Conservation (phyloP, 306 rosid genomes). For the Ceratonia siliqua region DNA sequence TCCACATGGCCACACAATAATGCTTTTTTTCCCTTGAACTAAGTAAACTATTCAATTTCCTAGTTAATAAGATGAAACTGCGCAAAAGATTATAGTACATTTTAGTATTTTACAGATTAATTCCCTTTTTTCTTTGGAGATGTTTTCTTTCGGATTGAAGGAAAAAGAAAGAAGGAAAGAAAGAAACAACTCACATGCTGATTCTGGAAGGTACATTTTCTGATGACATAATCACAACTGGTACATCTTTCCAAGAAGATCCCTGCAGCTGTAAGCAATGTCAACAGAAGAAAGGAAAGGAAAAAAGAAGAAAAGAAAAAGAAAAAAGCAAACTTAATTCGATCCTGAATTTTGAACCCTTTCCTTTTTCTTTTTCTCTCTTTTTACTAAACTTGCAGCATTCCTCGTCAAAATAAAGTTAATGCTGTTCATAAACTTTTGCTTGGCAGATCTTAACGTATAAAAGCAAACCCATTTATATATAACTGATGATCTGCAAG, state of each 20-base stretch:
- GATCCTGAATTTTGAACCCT: slow-evolving; percentile 33
- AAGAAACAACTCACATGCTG: slow-evolving; percentile 55
- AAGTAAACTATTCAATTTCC: background rate
- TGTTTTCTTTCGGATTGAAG: background rate
- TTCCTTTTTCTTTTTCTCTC: slow-evolving; percentile 17
- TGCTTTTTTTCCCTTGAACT: background rate
- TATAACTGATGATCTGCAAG: background rate
- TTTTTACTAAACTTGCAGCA: slow-evolving; percentile 24
- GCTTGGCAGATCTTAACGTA: no score
- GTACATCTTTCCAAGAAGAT: slow-evolving; percentile 95
- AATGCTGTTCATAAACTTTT: no score
- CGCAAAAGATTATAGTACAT: background rate
- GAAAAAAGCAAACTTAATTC: slow-evolving; percentile 26
- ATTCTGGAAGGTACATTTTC: slow-evolving; percentile 94
- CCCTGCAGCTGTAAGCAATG: slow-evolving; percentile 56
- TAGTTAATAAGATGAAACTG: background rate
- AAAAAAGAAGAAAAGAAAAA: slow-evolving; percentile 12
- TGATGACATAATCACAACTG: slow-evolving; percentile 95
- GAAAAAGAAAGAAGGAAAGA: background rate
- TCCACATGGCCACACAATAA: background rate
- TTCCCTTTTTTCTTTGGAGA: no score
- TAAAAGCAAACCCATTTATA: background rate
- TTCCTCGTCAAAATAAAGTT: background rate
- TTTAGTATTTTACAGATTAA: no score
- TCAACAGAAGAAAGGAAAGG: slow-evolving; percentile 21